phyloP scores from a whole-genome alignment of 2,329 filamentous ascomycete species.

The Colletotrichum sp. region DNA sequence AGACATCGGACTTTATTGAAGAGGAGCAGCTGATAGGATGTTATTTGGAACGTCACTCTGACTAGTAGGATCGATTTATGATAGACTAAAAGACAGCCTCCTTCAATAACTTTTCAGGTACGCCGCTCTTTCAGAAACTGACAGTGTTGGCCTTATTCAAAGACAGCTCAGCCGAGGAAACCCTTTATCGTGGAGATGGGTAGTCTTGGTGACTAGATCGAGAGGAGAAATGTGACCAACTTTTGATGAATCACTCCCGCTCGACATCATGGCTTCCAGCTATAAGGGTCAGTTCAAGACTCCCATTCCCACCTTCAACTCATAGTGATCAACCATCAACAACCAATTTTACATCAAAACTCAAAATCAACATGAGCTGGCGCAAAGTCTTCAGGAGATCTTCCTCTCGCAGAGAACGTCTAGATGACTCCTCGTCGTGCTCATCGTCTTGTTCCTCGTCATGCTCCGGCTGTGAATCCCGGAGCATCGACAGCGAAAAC shows the following conservation, averaged over 20 bases:
- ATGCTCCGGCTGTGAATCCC: background rate
- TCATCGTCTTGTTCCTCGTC: background rate
- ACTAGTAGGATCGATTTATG: background rate
- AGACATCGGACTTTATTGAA: background rate
- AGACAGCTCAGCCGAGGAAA: background rate
- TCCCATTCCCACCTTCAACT: no score
- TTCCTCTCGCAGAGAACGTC: background rate
- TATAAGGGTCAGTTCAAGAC: background rate
- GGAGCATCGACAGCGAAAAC: background rate
- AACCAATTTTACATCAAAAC: background rate
- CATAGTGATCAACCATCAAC: background rate
- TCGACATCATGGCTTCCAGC: background rate
- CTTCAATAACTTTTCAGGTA: background rate
- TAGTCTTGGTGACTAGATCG: background rate
- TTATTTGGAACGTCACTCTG: background rate
- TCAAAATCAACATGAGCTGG: background rate
- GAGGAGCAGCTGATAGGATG: background rate
- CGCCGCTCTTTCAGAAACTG: background rate
- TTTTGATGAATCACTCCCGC: background rate
- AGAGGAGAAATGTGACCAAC: background rate
- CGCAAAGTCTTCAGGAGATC: background rate
- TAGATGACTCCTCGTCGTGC: background rate
- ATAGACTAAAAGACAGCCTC: background rate
- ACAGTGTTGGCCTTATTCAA: background rate
- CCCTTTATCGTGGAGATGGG: background rate